Percentiles rank a stretch among this genome's conserved stretches.
These are phyloP conservation scores for Scheffersomyces illinoinensis DNA, from an alignment of 1,139 yeast genomes.

Conservation along the genomic window DNA sequence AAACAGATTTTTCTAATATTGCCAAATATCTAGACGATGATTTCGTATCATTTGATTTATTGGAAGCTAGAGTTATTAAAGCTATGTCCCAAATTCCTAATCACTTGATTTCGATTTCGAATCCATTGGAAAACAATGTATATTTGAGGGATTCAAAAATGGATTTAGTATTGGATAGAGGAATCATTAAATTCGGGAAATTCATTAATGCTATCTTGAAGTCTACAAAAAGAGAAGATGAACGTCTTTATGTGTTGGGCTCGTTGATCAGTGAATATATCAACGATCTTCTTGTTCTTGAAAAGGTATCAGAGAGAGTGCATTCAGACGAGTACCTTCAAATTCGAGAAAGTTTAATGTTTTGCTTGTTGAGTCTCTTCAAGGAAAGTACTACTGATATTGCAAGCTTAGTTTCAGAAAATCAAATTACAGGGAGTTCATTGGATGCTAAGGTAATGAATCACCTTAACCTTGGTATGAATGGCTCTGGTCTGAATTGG, in stretches of 20 bases:
- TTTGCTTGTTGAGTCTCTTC: neutral
- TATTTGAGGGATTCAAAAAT: conserved; percentile 24
- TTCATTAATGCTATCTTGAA: conserved; percentile 7
- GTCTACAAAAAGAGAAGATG: neutral
- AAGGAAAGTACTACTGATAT: conserved; percentile 1
- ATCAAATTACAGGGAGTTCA: neutral
- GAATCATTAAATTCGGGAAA: conserved; percentile 9
- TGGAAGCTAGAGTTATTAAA: conserved; percentile 9
- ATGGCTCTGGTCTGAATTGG: neutral
- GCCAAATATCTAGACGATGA: conserved; percentile 12
- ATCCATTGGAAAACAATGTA: conserved; percentile 43
- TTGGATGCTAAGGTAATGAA: neutral
- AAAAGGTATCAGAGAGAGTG: neutral
- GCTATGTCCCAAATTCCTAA: conserved; percentile 13
- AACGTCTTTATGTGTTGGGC: conserved; percentile 5
- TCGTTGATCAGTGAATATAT: conserved; percentile 26
- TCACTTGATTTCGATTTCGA: conserved; percentile 40
- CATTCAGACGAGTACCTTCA: conserved; percentile 5
- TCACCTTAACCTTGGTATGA: neutral
- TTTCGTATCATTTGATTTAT: conserved; percentile 6
- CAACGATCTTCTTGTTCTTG: conserved; percentile 26
- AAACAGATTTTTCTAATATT: conserved; percentile 16
- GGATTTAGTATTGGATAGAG: neutral
- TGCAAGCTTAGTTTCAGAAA: neutral
- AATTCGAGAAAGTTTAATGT: conserved; percentile 3